Percentiles rank a stretch among this genome's conserved stretches.
Conservation (phyloP, 1,284 basidiomycete species). For the Cutaneotrichosporon arboriforme region DNA sequence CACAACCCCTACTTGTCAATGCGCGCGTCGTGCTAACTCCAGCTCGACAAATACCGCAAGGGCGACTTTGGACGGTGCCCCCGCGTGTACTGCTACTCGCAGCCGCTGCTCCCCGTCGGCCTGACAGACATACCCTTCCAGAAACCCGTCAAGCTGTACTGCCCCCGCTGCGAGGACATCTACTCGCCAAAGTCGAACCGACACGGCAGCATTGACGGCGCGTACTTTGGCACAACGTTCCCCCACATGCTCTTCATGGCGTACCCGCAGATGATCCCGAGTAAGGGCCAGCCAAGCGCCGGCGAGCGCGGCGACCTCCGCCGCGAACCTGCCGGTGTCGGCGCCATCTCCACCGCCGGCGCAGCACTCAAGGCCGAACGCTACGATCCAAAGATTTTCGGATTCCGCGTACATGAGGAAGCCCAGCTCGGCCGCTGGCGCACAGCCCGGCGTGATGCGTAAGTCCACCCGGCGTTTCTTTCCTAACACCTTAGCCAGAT, state of each 20-base stretch:
- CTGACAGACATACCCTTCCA: constrained; percentile 90
- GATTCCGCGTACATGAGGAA: constrained; percentile 86
- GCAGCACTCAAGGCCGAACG: constrained; percentile 81
- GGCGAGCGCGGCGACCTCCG: constrained; percentile 43
- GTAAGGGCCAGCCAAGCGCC: constrained; percentile 59
- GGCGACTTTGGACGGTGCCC: constrained; percentile 95
- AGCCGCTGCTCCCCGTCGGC: constrained; percentile 90
- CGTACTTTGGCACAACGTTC: constrained; percentile 95
- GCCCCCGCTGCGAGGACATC: constrained; percentile 91
- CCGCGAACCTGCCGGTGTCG: constrained; percentile 32
- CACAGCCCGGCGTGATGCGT: constrained; percentile 78
- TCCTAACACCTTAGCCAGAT: constrained; percentile 43
- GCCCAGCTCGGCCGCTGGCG: constrained; percentile 92
- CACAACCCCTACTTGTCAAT: too few relatives aligned
- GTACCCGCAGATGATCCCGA: constrained; percentile 81
- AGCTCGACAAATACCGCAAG: constrained; percentile 95
- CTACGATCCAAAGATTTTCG: constrained; percentile 85
- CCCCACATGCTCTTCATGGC: constrained; percentile 93
- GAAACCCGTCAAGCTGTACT: constrained; percentile 95
- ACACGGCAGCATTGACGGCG: constrained; percentile 91
- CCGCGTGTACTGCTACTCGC: constrained; percentile 82
- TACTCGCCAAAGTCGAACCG: constrained; percentile 91
- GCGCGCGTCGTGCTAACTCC: constrained; percentile 7
- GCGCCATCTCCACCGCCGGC: constrained; percentile 58
- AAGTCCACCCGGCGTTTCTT: constrained; percentile 32